These are phyloP conservation scores for Alternaria incomplexa DNA, from an alignment of 2,329 filamentous ascomycete species.

Conservation along the genomic window DNA sequence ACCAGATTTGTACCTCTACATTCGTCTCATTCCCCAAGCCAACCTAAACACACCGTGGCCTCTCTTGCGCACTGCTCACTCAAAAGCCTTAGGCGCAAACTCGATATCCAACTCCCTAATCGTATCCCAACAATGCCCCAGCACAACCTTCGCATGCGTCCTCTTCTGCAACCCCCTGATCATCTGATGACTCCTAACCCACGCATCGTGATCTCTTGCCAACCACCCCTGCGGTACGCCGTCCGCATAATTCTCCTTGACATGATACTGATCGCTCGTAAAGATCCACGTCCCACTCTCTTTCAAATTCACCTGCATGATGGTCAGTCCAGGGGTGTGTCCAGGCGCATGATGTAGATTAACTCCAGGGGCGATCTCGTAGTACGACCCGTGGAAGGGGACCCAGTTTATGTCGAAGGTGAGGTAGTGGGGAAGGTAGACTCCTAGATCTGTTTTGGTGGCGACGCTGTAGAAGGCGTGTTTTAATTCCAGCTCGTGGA, in stretches of 20 bases:
- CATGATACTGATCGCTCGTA: conserved; percentile 49
- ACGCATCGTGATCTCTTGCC: conserved; percentile 45
- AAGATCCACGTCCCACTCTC: conserved; percentile 47
- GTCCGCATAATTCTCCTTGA: conserved; percentile 45
- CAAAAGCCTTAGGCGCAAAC: conserved; percentile 34
- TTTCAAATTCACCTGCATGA: conserved; percentile 47
- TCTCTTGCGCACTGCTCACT: conserved; percentile 7
- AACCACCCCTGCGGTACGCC: conserved; percentile 47
- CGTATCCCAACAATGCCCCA: conserved; percentile 41
- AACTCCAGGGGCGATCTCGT: conserved; percentile 44
- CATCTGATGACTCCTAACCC: conserved; percentile 43
- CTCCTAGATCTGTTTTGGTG: conserved; percentile 42
- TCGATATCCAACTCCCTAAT: conserved; percentile 29
- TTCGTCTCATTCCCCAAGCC: neutral
- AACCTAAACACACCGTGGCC: neutral
- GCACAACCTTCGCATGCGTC: conserved; percentile 33
- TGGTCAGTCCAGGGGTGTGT: conserved; percentile 44
- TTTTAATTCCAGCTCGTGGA: conserved; percentile 48
- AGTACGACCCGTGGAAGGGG: conserved; percentile 39
- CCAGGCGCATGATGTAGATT: conserved; percentile 45
- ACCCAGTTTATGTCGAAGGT: conserved; percentile 48
- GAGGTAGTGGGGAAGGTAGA: conserved; percentile 47
- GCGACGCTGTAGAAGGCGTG: conserved; percentile 38
- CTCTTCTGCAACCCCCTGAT: conserved; percentile 34
- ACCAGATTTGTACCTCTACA: neutral